Conservation (phyloP, 1,139 yeast genomes). For the Kurtzmaniella quercitrusa region DNA sequence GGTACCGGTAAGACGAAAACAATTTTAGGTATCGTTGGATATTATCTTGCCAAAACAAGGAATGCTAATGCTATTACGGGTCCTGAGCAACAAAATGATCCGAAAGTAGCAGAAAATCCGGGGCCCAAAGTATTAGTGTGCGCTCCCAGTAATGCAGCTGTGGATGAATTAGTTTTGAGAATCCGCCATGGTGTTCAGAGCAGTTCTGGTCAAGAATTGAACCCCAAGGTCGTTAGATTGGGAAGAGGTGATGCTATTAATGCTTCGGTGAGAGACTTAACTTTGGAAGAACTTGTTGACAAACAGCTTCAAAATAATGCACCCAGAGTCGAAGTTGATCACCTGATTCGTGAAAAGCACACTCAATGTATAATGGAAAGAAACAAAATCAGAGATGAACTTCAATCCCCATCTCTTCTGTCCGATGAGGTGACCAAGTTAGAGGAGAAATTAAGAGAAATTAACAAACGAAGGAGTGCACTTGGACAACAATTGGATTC, state of each 20-base stretch:
- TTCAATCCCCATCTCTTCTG: constrained; percentile 27
- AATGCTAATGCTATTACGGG: constrained; percentile 24
- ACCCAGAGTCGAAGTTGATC: constrained; percentile 33
- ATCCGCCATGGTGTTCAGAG: constrained; percentile 67
- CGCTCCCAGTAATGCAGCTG: constrained; percentile 99
- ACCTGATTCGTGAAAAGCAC: constrained; percentile 48
- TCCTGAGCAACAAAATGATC: background rate
- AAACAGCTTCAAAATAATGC: constrained; percentile 48
- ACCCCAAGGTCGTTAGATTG: constrained; percentile 77
- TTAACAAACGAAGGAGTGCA: constrained; percentile 59
- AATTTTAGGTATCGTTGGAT: constrained; percentile 85
- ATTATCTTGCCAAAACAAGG: constrained; percentile 43
- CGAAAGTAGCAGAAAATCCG: constrained; percentile 8
- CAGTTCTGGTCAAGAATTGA: constrained; percentile 50
- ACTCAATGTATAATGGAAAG: constrained; percentile 49
- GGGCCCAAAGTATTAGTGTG: constrained; percentile 64
- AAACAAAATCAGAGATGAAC: constrained; percentile 40
- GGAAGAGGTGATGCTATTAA: constrained; percentile 91
- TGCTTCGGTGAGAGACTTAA: constrained; percentile 73
- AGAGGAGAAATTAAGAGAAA: constrained; percentile 48
- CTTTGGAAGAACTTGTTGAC: constrained; percentile 86
- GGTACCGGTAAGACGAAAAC: constrained; percentile 99
- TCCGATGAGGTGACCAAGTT: constrained; percentile 40
- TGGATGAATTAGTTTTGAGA: constrained; percentile 91
- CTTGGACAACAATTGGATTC: constrained; percentile 73